phyloP scores from a whole-genome alignment of 2,329 filamentous ascomycete species.

The Colletotrichum brevisporum region DNA sequence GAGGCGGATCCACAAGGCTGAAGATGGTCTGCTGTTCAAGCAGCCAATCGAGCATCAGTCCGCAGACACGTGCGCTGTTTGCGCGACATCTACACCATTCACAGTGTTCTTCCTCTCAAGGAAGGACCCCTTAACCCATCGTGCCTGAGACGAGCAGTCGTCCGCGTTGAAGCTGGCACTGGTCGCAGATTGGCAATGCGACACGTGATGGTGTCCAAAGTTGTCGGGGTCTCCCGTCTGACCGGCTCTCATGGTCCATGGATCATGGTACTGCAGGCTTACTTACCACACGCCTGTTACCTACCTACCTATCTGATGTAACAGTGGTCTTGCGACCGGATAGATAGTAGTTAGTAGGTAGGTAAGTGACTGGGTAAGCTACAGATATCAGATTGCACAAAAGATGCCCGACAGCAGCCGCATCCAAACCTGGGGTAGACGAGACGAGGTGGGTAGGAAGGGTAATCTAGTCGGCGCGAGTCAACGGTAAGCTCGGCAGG shows the following conservation, averaged over 20 bases:
- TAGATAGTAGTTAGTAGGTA: background rate
- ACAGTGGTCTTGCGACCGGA: constrained; percentile 11
- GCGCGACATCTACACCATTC: background rate
- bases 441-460: background rate
- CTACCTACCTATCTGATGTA: no score
- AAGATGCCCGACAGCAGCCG: constrained; percentile 6
- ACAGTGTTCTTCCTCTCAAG: background rate
- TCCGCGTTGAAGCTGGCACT: background rate
- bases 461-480: constrained; percentile 33
- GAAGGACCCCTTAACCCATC: background rate
- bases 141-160: constrained; percentile 21
- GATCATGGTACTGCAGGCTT: no score
- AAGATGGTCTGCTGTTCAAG: constrained; percentile 3
- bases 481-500: constrained; percentile 9
- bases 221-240: constrained; percentile 13
- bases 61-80: constrained; percentile 30
- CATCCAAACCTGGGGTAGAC: constrained; percentile 9
- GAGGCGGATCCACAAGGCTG: constrained; percentile 31
- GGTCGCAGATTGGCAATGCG: constrained; percentile 2
- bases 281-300: no score
- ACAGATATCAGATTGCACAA: background rate
- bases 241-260: constrained; percentile 22
- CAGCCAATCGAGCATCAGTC: constrained; percentile 35
- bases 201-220: constrained; percentile 19
- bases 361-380: constrained; percentile 14